Base-by-base conservation (phyloP, 371 early-diverging fungal genomes). In the Dinochytrium kinnereticum region DNA sequence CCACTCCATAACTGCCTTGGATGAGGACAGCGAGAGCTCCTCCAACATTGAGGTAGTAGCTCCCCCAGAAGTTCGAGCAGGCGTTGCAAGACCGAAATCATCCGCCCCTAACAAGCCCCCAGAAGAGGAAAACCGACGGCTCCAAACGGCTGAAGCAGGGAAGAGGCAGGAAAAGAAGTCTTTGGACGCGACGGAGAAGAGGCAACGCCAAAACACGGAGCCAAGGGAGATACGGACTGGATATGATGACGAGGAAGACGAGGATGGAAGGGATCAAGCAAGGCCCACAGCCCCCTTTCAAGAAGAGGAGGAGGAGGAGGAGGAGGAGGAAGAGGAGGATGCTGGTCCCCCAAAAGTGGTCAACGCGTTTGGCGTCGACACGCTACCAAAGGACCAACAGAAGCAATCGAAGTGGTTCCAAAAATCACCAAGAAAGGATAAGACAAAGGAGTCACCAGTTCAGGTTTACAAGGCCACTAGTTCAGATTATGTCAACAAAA, bases 311-410 rank as follows among this genome's bases (percentile, higher is more conserved):
- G 61, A 61, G 24, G 61, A 61, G 2, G 61, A 61, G 19, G 61
- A 61, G 36, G 61, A 61, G 36, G 61, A 61, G 19, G 61, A 61
- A 37, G 61, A 61, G 19, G 61, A 61, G 10, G 61, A 61, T 24
- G 37, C 37, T 3, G 61, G 61, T 10, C 61, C 61, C 2, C 61
- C 61, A 13, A 17, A 34, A 26, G 61, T 61, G 13, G 61, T 61
- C 13, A 61, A 61, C 36, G 61, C 61, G 15, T 61, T 61, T 61
- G 61, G 61, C 30, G 61, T 24, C 7, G 61, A 61, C 34, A 61
- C 61, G 34, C 15, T 61, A 3, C 61, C 61, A 7, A 61, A 61
- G 24, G 24, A 3, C 34, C 61, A 17, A 61, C 3, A 61, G 36
- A 3, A 7, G 13, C 10, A 7, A 37, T 2, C 7, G 15, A 33